Evolutionary conservation across 768 basidiomycete species (phyloP).

Genomic region (Naematelia encephala): DNA sequence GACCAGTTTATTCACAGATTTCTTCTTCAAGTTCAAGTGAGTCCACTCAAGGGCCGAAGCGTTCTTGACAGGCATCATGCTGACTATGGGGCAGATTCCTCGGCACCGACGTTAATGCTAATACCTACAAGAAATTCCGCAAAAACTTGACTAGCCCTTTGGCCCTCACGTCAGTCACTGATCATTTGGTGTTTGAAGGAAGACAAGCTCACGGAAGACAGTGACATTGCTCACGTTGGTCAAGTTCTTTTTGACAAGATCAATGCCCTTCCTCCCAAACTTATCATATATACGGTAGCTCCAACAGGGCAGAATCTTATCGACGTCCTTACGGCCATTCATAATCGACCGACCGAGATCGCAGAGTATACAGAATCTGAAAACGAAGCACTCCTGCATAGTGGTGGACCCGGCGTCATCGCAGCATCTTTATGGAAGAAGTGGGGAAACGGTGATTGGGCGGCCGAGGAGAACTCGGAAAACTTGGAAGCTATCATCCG

Average conservation of each 20-base stretch:
- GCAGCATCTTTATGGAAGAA: not conserved
- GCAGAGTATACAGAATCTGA: not conserved
- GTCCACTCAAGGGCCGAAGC: not conserved
- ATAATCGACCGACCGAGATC: not conserved
- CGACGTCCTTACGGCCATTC: not conserved
- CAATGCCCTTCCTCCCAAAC: not conserved
- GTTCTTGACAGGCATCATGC: not conserved
- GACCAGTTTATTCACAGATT: not conserved
- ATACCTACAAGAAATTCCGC: not conserved
- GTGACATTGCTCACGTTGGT: not conserved
- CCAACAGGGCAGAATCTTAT: not conserved
- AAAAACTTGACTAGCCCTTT: not conserved
- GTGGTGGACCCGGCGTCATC: not conserved
- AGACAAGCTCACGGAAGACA: not conserved
- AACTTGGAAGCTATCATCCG: not conserved
- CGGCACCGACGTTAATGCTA: not conserved
- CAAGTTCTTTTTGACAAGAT: not conserved
- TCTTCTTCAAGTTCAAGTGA: slow-evolving; percentile 1
- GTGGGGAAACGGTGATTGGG: not conserved
- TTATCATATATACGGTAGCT: not conserved
- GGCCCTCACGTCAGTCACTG: not conserved
- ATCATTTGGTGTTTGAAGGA: not conserved
- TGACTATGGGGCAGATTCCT: not conserved
- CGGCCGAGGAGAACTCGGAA: not conserved
- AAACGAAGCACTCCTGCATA: not conserved